Evolutionary conservation across 2,329 filamentous ascomycete genomes (phyloP).

Genomic region (Gliomastix tumulicola): DNA sequence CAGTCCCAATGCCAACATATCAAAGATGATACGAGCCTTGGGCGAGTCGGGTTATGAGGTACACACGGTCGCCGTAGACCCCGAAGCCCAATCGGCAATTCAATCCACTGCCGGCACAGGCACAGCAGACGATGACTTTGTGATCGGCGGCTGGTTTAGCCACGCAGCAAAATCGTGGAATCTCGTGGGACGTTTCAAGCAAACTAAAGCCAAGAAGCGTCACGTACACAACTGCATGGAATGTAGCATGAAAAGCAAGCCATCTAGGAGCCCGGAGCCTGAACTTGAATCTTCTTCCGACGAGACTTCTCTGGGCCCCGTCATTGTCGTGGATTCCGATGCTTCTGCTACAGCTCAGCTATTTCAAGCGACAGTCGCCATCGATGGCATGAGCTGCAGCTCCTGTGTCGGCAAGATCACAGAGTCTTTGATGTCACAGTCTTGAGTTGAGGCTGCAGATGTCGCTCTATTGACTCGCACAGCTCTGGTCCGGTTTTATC

Average conservation of each 20-base stretch:
- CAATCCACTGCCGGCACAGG: not conserved
- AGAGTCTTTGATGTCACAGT: constrained; percentile 26
- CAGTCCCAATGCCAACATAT: constrained; percentile 22
- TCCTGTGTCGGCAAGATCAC: constrained; percentile 7
- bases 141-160: not conserved
- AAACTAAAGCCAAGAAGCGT: not conserved
- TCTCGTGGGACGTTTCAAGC: not conserved
- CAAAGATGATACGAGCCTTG: constrained; percentile 27
- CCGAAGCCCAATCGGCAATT: not conserved
- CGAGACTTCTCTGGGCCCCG: not conserved
- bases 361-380: not conserved
- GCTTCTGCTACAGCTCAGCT: not conserved
- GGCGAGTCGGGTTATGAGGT: constrained; percentile 54
- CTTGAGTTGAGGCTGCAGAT: constrained; percentile 39
- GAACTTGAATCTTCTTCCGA: not conserved
- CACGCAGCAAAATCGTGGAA: not conserved
- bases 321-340: not conserved
- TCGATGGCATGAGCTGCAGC: constrained; percentile 8
- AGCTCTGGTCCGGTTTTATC: constrained; percentile 3
- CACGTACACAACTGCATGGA: not conserved
- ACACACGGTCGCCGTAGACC: constrained; percentile 30
- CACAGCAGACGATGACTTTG: constrained; percentile 2
- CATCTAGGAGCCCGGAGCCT: no score
- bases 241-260: not conserved
- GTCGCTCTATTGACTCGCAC: constrained; percentile 21